phyloP scores from a whole-genome alignment of 2,329 filamentous ascomycete species.

The Stemphylium vesicarium region DNA sequence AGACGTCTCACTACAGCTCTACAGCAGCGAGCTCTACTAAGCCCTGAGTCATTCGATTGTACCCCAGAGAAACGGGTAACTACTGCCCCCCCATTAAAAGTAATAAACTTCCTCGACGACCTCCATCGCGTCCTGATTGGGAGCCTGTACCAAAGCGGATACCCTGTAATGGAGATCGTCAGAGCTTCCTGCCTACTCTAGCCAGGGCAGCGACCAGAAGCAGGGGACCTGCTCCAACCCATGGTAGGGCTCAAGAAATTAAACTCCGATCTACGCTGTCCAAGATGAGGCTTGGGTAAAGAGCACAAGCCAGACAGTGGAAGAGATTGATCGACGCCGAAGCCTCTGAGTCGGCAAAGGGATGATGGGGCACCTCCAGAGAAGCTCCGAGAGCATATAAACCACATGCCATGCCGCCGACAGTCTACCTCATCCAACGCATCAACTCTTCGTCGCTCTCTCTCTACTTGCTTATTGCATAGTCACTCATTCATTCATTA shows the following conservation, averaged over 20 bases:
- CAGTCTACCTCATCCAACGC: slow-evolving; percentile 5
- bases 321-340: not conserved
- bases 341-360: not conserved
- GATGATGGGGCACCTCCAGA: not conserved
- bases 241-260: not conserved
- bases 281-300: not conserved
- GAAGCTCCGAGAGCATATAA: slow-evolving; percentile 3
- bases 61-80: slow-evolving; percentile 3
- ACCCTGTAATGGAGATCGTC: slow-evolving; percentile 6
- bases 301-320: not conserved
- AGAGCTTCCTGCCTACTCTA: not conserved
- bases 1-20: not conserved
- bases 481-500: slow-evolving; percentile 3
- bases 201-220: not conserved
- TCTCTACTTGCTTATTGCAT: not conserved
- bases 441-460: slow-evolving; percentile 2
- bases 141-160: not conserved
- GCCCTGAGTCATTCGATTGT: not conserved
- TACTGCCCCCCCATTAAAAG: not conserved
- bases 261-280: not conserved
- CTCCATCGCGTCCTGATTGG: not conserved
- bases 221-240: not conserved
- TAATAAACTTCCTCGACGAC: not conserved
- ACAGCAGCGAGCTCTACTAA: not conserved
- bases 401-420: not conserved